Percentiles rank a stretch among this genome's conserved stretches.
phyloP scores from a whole-genome alignment of 2,329 filamentous ascomycete species.

The Tympanopsis confertula region DNA sequence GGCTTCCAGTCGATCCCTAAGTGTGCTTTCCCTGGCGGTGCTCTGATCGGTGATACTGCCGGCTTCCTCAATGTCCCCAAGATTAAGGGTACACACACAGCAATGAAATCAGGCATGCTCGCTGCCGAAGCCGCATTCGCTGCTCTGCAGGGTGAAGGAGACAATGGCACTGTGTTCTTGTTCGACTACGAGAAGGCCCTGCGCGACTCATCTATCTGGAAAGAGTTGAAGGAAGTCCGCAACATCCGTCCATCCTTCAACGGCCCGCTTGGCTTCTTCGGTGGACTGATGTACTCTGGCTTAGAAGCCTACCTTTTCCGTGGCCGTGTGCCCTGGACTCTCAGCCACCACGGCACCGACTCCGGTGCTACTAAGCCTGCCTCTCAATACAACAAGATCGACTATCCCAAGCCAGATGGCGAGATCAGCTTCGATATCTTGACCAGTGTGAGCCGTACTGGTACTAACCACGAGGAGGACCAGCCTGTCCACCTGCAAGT shows the following conservation, averaged over 20 bases:
- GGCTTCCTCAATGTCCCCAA: slow-evolving; percentile 97
- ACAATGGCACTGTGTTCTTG: slow-evolving; percentile 69
- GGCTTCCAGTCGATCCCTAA: slow-evolving; percentile 97
- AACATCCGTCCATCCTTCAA: slow-evolving; percentile 98
- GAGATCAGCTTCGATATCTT: slow-evolving; percentile 92
- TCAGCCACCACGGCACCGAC: slow-evolving; percentile 70
- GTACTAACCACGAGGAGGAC: slow-evolving; percentile 97
- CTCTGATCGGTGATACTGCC: slow-evolving; percentile 88
- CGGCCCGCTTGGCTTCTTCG: slow-evolving; percentile 72
- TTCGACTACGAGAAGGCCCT: slow-evolving; percentile 89
- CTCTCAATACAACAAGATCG: slow-evolving; percentile 74
- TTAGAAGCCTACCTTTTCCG: slow-evolving; percentile 81
- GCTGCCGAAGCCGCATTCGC: slow-evolving; percentile 82
- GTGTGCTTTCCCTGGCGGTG: slow-evolving; percentile 89
- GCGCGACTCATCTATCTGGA: slow-evolving; percentile 80
- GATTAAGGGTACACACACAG: slow-evolving; percentile 95
- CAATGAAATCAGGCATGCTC: slow-evolving; percentile 95
- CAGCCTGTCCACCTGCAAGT: slow-evolving; percentile 94
- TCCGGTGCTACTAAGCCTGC: slow-evolving; percentile 69
- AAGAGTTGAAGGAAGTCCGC: slow-evolving; percentile 84
- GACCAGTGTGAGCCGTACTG: slow-evolving; percentile 86
- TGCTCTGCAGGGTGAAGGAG: slow-evolving; percentile 45
- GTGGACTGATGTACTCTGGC: slow-evolving; percentile 84
- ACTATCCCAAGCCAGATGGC: slow-evolving; percentile 92
- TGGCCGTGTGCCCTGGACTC: slow-evolving; percentile 80